Evolutionary conservation across 768 basidiomycete genomes (phyloP).

Genomic region (Chiua virens): DNA sequence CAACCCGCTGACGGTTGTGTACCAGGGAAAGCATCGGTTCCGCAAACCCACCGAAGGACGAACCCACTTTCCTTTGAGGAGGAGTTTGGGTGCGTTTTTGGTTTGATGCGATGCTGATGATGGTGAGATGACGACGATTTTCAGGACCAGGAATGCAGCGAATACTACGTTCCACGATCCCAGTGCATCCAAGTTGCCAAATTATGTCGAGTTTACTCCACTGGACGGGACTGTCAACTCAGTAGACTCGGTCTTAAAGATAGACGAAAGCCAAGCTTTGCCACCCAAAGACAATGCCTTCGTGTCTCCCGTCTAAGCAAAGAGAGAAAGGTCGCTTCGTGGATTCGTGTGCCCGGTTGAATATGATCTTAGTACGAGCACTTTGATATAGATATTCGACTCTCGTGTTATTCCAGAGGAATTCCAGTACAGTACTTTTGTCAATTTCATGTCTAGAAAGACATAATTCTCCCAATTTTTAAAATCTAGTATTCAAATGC

Average conservation of each 20-base stretch:
- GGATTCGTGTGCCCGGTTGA: too few relatives aligned
- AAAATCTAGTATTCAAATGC: not conserved
- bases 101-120: not conserved
- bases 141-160: conserved; percentile 6
- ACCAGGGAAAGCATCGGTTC: conserved; percentile 14
- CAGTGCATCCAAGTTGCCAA: conserved; percentile 13
- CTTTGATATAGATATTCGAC: not conserved
- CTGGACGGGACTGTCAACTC: conserved; percentile 1
- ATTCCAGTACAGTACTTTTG: conserved; percentile 16
- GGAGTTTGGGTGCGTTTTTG: conserved; percentile 14
- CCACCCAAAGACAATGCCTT: conserved; percentile 1
- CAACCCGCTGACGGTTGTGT: conserved; percentile 1
- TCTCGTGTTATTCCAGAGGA: conserved; percentile 4
- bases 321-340: not conserved
- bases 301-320: conserved; percentile 11
- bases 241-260: conserved; percentile 5
- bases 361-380: not conserved
- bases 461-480: not conserved
- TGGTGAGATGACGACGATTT: not conserved
- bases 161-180: conserved; percentile 2
- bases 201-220: conserved; percentile 14
- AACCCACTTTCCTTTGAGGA: conserved; percentile 15
- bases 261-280: not conserved
- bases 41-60: conserved; percentile 9
- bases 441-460: not conserved